These are phyloP conservation scores for Prunus mongolica DNA, from an alignment of 306 rosid genomes.

Conservation along the genomic window DNA sequence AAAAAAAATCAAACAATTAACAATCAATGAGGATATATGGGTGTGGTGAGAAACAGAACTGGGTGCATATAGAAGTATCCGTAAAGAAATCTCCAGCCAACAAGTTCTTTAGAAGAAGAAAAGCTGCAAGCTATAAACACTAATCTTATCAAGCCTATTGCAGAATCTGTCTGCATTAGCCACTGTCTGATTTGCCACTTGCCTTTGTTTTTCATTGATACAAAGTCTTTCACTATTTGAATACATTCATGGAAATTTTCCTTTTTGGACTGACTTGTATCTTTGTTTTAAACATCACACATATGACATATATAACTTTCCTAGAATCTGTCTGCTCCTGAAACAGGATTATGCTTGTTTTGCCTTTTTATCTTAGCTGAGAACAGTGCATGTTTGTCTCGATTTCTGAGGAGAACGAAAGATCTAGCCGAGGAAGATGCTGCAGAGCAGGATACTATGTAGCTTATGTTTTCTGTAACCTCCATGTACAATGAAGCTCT, in stretches of 20 bases:
- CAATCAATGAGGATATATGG: too few relatives aligned
- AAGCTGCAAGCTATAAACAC: too few relatives aligned
- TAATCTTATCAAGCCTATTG: too few relatives aligned
- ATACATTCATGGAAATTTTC: not conserved
- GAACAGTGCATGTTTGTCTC: constrained; percentile 42
- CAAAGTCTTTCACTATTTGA: not conserved
- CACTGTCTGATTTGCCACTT: not conserved
- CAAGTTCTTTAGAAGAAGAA: too few relatives aligned
- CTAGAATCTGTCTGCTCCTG: not conserved
- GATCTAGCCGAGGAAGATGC: constrained; percentile 36
- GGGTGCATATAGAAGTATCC: too few relatives aligned
- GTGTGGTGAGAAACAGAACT: too few relatives aligned
- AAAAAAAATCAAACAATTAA: too few relatives aligned
- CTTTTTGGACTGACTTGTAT: not conserved
- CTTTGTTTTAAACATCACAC: not conserved
- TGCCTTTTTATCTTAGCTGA: constrained; percentile 69
- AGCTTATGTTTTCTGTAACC: constrained; percentile 24
- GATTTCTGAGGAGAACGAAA: constrained; percentile 50
- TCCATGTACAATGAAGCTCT: not conserved
- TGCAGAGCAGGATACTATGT: constrained; percentile 44
- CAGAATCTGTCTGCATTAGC: not conserved
- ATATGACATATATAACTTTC: not conserved
- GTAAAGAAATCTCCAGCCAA: too few relatives aligned
- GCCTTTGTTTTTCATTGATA: not conserved
- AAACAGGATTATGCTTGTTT: constrained; percentile 69